Conservation (phyloP, 768 basidiomycete genomes). For the Lentinula guzmanii region DNA sequence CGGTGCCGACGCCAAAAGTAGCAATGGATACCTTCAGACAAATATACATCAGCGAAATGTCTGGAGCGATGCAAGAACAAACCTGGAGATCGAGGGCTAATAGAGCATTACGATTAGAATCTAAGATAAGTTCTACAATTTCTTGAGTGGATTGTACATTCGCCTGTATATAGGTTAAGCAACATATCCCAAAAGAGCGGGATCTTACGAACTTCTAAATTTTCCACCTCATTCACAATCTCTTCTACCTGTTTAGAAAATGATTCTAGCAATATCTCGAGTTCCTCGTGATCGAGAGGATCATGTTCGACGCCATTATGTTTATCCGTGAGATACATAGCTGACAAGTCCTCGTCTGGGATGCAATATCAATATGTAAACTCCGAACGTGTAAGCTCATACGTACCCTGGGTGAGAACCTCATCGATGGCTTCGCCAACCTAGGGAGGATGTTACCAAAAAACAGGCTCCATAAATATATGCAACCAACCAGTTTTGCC, state of each 20-base stretch:
- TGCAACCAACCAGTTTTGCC: constrained; percentile 62
- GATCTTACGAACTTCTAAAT: constrained; percentile 55
- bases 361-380: background rate
- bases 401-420: constrained; percentile 77
- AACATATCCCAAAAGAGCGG: background rate
- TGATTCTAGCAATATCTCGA: constrained; percentile 90
- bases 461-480: background rate
- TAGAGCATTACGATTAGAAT: constrained; percentile 91
- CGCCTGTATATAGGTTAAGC: constrained; percentile 36
- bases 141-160: constrained; percentile 98
- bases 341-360: constrained; percentile 86
- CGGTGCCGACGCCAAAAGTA: constrained; percentile 88
- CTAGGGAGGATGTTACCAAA: constrained; percentile 28
- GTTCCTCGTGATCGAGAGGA: constrained; percentile 81
- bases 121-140: constrained; percentile 93
- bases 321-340: constrained; percentile 93
- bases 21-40: constrained; percentile 74
- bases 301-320: constrained; percentile 55
- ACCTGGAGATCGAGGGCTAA: constrained; percentile 90
- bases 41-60: background rate
- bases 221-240: constrained; percentile 90
- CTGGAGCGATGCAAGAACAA: constrained; percentile 6
- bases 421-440: constrained; percentile 90
- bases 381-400: too few species aligned
- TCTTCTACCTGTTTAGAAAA: constrained; percentile 97